Evolutionary conservation across 305 asterid species (phyloP), one percentile per base, ranked within the genome.

Genomic region (Solanum hybrid): DNA sequence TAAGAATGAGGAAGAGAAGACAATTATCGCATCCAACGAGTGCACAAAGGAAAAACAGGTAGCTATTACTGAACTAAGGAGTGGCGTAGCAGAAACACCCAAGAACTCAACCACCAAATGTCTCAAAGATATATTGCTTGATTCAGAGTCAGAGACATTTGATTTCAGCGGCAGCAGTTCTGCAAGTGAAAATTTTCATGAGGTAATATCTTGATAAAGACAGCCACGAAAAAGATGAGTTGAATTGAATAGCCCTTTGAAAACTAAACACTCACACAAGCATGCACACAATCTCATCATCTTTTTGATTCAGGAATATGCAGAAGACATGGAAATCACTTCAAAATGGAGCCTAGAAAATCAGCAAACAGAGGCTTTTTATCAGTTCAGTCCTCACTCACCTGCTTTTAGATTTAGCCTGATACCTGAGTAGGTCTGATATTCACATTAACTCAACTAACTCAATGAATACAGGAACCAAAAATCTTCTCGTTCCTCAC

Each of bases 71-170:
- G 81, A 84, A 64, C 84, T 90, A 90, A 90, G 90, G 14, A 90
- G 89, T 69, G 22, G 77, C 85, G 35, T 22, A 28, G 89, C 78
- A 80, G 92, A 92, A 36, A 89, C 83, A 78, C 91, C 42, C 61
- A 87, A 73, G 90, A 89, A 92, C 82, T 91, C 97, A 42, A 94
- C 89, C 88, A 90, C 89, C 92, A 95, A 92, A 92, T 94, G 95
- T 90, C 95, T 97, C 57, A 95, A 92, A 93, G 99, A 97, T 90
- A 93, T 97, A n/a, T 89, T 97, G 86, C 89, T 92, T 29, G 98
- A 97, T 90, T 94, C 98, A 39, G 94, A 95, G 86, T 94, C 98
- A 2, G 96, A 96, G 79, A 74, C 96, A 14, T 18, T 67, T 13
- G 91, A 91, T 91, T 94, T 93, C 34, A 74, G 88, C 88, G 87